A percentile compares a stretch with the other conserved stretches of the same genome.
Conservation (phyloP, 495 filamentous ascomycete species). For the Penicillium arizonense region DNA sequence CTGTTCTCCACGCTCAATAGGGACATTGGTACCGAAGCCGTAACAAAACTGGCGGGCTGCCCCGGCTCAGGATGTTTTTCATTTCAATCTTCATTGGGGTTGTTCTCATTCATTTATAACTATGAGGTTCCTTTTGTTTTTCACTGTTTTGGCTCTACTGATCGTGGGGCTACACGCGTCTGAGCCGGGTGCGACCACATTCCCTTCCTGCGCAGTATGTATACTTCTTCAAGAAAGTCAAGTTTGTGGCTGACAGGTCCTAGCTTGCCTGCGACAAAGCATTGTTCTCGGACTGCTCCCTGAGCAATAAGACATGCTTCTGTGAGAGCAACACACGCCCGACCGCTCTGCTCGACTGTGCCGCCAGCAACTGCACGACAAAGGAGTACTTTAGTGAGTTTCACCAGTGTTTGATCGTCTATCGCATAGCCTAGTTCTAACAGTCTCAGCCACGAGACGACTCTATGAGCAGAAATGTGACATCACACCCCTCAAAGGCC, state of each 20-base stretch:
- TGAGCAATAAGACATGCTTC: conserved; percentile 13
- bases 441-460: conserved; percentile 17
- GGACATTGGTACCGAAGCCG: conserved; percentile 2
- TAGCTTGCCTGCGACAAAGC: conserved; percentile 8
- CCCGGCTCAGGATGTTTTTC: neutral
- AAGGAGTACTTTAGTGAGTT: conserved; percentile 22
- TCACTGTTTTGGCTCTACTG: conserved; percentile 6
- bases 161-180: conserved; percentile 2
- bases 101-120: neutral
- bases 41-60: conserved; percentile 9
- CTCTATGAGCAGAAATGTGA: conserved; percentile 19
- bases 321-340: conserved; percentile 9
- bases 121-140: conserved; percentile 8
- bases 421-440: neutral
- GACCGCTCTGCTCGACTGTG: conserved; percentile 8
- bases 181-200: neutral
- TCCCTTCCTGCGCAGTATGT: conserved; percentile 16
- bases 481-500: conserved; percentile 13
- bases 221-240: neutral
- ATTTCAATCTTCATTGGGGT: neutral
- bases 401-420: neutral
- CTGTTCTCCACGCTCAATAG: conserved; percentile 2
- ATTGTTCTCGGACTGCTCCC: conserved; percentile 9
- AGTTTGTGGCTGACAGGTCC: neutral
- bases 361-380: conserved; percentile 12